These are phyloP conservation scores for Trifolium dubium DNA, from an alignment of 306 rosid species.

Conservation along the genomic window DNA sequence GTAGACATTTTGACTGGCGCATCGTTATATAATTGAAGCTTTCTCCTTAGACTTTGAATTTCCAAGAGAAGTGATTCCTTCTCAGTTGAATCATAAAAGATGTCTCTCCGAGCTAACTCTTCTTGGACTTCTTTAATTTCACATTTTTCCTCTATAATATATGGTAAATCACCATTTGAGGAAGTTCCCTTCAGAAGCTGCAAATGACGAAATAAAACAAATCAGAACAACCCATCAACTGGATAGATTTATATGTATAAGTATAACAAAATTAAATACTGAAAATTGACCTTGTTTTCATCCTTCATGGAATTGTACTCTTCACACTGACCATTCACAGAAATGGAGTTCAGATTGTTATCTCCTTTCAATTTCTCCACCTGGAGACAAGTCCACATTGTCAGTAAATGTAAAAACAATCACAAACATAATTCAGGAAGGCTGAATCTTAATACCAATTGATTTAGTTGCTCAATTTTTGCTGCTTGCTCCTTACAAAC, in stretches of 20 bases:
- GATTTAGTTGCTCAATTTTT: constrained; percentile 69
- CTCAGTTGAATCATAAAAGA: constrained; percentile 64
- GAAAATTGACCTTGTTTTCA: constrained; percentile 42
- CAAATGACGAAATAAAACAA: constrained; percentile 31
- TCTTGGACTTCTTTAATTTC: constrained; percentile 76
- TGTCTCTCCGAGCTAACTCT: constrained; percentile 47
- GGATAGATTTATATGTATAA: neutral
- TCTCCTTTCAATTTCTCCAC: constrained; percentile 57
- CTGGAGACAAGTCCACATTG: constrained; percentile 44
- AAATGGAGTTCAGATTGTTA: constrained; percentile 41
- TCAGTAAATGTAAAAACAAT: constrained; percentile 35
- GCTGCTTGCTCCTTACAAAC: constrained; percentile 70
- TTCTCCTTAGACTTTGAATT: constrained; percentile 70
- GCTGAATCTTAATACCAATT: constrained; percentile 56
- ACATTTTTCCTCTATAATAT: constrained; percentile 58
- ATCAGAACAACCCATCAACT: constrained; percentile 18
- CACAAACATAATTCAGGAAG: constrained; percentile 31
- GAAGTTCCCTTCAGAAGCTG: constrained; percentile 44
- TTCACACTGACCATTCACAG: constrained; percentile 41
- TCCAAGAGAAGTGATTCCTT: constrained; percentile 87
- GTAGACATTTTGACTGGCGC: constrained; percentile 65
- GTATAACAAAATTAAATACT: neutral
- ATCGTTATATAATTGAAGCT: constrained; percentile 62
- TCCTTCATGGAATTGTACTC: constrained; percentile 38
- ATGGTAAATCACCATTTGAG: constrained; percentile 41